phyloP scores from a whole-genome alignment of 2,329 filamentous ascomycete species.

The Setomelanomma holmii region DNA sequence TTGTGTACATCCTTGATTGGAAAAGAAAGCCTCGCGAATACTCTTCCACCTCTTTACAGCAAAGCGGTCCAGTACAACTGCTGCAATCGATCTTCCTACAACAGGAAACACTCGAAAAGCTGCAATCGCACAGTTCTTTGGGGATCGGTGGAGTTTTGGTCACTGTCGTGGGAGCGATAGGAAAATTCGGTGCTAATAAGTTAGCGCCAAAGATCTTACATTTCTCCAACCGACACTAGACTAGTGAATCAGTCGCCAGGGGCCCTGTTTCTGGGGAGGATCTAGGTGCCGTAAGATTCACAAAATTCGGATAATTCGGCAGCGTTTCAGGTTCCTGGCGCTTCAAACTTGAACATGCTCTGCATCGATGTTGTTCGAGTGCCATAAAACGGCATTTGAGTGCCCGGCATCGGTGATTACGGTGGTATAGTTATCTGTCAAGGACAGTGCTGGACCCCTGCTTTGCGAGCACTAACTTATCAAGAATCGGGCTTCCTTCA shows the following conservation, averaged over 20 bases:
- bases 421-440: too few relatives aligned
- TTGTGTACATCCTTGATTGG: too few relatives aligned
- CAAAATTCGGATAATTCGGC: not conserved
- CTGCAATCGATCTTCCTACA: slow-evolving; percentile 15
- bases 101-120: slow-evolving; percentile 2
- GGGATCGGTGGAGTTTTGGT: not conserved
- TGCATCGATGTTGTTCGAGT: not conserved
- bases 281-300: not conserved
- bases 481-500: not conserved
- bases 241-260: not conserved
- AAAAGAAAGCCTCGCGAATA: too few relatives aligned
- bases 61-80: slow-evolving; percentile 11
- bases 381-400: too few relatives aligned
- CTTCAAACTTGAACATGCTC: not conserved
- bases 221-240: not conserved
- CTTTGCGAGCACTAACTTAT: too few relatives aligned
- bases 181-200: not conserved
- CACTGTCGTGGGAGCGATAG: not conserved
- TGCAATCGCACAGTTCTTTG: not conserved
- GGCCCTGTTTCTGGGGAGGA: not conserved
- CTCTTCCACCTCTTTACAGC: not conserved
- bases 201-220: not conserved
- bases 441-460: too few relatives aligned
- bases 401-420: too few relatives aligned
- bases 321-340: not conserved